Conservation (phyloP, 2,329 filamentous ascomycete species). For the Sporothrix pallida region DNA sequence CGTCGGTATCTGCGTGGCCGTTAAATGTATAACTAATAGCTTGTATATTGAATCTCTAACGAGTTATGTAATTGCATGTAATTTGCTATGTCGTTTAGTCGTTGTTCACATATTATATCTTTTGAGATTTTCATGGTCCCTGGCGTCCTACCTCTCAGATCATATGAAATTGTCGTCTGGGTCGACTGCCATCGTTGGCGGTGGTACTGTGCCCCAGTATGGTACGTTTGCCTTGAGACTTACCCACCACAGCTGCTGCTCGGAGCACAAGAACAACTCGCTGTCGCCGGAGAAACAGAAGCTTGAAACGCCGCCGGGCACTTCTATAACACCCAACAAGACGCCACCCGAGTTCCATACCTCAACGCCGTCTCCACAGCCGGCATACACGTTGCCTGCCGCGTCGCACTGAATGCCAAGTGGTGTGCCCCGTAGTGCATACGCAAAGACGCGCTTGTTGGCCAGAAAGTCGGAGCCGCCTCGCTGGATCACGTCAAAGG, state of each 20-base stretch:
- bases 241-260: slow-evolving; percentile 53
- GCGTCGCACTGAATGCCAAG: slow-evolving; percentile 51
- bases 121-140: not conserved
- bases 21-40: no score
- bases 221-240: slow-evolving; percentile 41
- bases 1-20: no score
- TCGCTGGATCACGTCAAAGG: slow-evolving; percentile 53
- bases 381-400: slow-evolving; percentile 54
- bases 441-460: slow-evolving; percentile 60
- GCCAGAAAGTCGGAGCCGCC: slow-evolving; percentile 50
- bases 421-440: slow-evolving; percentile 54
- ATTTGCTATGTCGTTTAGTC: no score
- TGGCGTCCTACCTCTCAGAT: not conserved
- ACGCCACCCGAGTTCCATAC: slow-evolving; percentile 54
- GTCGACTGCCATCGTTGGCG: slow-evolving; percentile 23
- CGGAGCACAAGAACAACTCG: slow-evolving; percentile 56
- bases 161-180: slow-evolving; percentile 32
- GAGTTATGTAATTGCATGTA: not conserved
- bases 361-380: slow-evolving; percentile 57
- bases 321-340: slow-evolving; percentile 51
- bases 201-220: not conserved
- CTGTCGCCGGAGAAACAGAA: slow-evolving; percentile 52
- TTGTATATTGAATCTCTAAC: no score
- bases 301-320: slow-evolving; percentile 50
- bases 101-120: not conserved